A percentile compares a stretch with the other conserved stretches of the same genome.
Evolutionary conservation across 805 yeast genomes (phyloP).

Genomic region (Peterozyma toletana): DNA sequence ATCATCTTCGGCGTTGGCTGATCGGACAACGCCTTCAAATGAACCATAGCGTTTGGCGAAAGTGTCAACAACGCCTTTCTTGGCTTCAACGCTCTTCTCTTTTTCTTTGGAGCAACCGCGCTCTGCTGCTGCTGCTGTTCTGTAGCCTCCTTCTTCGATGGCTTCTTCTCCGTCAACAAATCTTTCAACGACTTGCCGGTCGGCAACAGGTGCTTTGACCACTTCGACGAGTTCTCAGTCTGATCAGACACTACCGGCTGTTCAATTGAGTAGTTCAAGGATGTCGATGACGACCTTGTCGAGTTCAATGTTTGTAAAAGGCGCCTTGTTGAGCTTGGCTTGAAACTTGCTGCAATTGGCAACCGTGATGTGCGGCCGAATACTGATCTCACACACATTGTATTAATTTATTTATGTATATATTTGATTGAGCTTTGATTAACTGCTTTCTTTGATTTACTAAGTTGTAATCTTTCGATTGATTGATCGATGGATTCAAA

Average conservation of each 20-base stretch:
- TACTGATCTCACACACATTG: too few species aligned
- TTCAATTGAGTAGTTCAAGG: conserved; percentile 2
- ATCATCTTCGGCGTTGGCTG: conserved; percentile 87
- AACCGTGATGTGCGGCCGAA: too few species aligned
- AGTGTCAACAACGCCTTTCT: conserved; percentile 85
- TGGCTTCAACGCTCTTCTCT: conserved; percentile 68
- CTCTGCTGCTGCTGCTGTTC: not conserved
- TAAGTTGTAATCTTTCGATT: too few species aligned
- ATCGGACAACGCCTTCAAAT: conserved; percentile 57
- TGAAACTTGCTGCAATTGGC: too few species aligned
- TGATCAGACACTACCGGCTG: not conserved
- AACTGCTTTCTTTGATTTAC: too few species aligned
- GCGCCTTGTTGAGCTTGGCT: not conserved
- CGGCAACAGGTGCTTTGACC: conserved; percentile 12
- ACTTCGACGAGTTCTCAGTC: conserved; percentile 2
- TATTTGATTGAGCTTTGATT: too few species aligned
- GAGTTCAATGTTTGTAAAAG: not conserved
- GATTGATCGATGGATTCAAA: too few species aligned
- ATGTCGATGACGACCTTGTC: not conserved
- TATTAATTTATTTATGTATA: too few species aligned
- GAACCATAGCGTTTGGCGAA: conserved; percentile 67
- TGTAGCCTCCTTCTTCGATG: not conserved
- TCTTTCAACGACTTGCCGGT: conserved; percentile 8
- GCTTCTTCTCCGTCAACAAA: conserved; percentile 1
- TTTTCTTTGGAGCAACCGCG: conserved; percentile 13